Percentiles rank a stretch among this genome's conserved stretches.
Conservation (phyloP, 306 rosid species). For the Malus sieversii region DNA sequence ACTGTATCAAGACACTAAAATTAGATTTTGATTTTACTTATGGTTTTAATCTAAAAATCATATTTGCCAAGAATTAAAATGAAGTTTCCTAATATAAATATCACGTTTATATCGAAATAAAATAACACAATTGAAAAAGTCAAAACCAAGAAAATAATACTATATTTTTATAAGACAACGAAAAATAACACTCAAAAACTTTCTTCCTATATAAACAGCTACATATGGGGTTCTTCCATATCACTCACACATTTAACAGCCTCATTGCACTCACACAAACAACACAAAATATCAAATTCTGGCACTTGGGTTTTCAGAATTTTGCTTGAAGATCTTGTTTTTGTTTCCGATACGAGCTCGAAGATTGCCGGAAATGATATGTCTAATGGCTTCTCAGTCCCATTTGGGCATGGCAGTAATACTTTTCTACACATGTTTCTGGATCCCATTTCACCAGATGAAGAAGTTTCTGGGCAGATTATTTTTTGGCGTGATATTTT, state of each 20-base stretch:
- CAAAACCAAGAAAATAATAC: not conserved
- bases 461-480: slow-evolving; percentile 26
- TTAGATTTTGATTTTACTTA: too few relatives aligned
- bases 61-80: too few relatives aligned
- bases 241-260: not conserved
- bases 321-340: not conserved
- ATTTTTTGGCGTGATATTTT: not conserved
- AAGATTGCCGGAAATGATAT: slow-evolving; percentile 33
- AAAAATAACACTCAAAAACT: not conserved
- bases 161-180: not conserved
- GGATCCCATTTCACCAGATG: slow-evolving; percentile 51
- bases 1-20: too few relatives aligned
- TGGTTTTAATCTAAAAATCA: too few relatives aligned
- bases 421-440: slow-evolving; percentile 53
- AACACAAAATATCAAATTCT: not conserved
- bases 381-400: slow-evolving; percentile 36
- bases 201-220: not conserved
- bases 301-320: not conserved
- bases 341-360: too few relatives aligned
- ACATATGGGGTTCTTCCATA: not conserved
- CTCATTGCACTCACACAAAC: not conserved
- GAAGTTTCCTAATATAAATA: not conserved
- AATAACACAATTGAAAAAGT: not conserved
- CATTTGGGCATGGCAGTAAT: slow-evolving; percentile 34
- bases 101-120: not conserved